Conservation (phyloP, 306 rosid species). For the Fragaria iinumae region DNA sequence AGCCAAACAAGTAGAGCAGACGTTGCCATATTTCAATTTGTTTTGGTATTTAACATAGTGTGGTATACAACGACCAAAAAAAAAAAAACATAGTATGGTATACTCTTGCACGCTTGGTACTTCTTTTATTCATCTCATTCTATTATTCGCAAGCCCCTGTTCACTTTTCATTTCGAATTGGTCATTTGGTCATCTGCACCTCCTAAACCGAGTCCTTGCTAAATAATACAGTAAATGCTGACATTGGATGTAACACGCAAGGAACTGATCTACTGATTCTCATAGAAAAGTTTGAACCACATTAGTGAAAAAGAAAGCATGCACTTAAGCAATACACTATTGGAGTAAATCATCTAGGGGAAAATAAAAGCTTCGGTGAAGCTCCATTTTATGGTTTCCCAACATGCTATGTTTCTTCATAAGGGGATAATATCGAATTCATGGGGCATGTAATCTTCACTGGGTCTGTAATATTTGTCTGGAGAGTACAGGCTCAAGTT, state of each 20-base stretch:
- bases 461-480: slow-evolving; percentile 88
- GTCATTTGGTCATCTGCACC: neutral
- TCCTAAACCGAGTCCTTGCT: neutral
- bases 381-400: slow-evolving; percentile 14
- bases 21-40: neutral
- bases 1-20: neutral
- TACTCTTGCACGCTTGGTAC: no score
- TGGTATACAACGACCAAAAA: no score
- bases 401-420: slow-evolving; percentile 27
- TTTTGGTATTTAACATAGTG: neutral
- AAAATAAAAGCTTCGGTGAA: neutral
- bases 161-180: neutral
- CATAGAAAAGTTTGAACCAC: neutral
- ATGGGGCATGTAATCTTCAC: slow-evolving; percentile 96
- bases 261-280: neutral
- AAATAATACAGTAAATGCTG: no score
- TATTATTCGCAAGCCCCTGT: neutral
- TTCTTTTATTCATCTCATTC: no score
- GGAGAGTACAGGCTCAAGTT: slow-evolving; percentile 88
- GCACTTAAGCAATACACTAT: neutral
- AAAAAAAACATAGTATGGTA: no score
- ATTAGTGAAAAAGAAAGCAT: neutral
- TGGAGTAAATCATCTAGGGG: neutral
- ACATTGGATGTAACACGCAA: neutral
- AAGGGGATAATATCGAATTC: slow-evolving; percentile 69